Evolutionary conservation across 345 rosid genomes (phyloP).

Genomic region (Eucalyptus tenuipes): DNA sequence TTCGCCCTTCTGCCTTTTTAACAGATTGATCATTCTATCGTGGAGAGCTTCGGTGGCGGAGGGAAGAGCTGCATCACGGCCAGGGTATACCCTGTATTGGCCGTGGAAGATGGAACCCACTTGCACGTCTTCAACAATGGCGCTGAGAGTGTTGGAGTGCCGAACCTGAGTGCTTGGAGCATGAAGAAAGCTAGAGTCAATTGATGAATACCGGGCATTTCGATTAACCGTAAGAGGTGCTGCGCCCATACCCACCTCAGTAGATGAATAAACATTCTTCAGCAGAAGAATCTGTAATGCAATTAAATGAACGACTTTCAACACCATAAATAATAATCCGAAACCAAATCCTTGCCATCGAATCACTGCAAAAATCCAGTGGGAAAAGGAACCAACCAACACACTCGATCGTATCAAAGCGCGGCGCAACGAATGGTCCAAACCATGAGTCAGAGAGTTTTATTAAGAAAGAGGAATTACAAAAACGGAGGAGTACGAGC

Average conservation of each 20-base stretch:
- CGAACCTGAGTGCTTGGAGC: constrained; percentile 60
- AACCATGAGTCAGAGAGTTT: background rate
- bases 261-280: constrained; percentile 11
- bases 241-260: constrained; percentile 33
- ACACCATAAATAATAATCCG: background rate
- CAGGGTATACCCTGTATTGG: constrained; percentile 65
- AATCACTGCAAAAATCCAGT: background rate
- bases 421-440: background rate
- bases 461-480: background rate
- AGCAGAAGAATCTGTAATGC: constrained; percentile 23
- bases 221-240: background rate
- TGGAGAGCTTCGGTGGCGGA: constrained; percentile 77
- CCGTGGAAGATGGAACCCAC: constrained; percentile 22
- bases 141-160: constrained; percentile 21
- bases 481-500: background rate
- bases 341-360: background rate
- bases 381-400: background rate
- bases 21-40: constrained; percentile 71
- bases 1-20: background rate
- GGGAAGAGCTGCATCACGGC: constrained; percentile 65
- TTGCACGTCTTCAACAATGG: constrained; percentile 65
- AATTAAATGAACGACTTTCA: background rate
- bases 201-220: constrained; percentile 1
- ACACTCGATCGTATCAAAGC: background rate
- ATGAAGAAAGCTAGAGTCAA: constrained; percentile 40